phyloP scores from a whole-genome alignment of 352 stramenopile species.

The Phytophthora chlamydospora region DNA sequence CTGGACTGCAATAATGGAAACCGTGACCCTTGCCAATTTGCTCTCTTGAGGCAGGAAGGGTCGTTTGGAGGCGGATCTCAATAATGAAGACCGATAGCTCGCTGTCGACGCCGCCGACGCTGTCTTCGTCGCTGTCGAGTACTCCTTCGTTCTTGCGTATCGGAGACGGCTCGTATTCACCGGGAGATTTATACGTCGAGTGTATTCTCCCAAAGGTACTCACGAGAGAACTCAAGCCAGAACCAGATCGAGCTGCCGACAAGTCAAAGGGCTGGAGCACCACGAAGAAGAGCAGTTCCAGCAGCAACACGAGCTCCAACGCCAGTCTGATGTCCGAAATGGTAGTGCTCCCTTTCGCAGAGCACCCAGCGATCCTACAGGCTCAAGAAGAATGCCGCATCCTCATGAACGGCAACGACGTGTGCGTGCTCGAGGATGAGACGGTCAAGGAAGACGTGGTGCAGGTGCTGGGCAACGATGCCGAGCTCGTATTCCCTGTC shows the following conservation, averaged over 20 bases:
- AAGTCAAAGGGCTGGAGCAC: conserved; percentile 15
- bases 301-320: conserved; percentile 19
- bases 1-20: conserved; percentile 10
- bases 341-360: conserved; percentile 49
- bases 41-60: conserved; percentile 11
- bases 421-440: conserved; percentile 71
- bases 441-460: conserved; percentile 83
- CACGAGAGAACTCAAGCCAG: conserved; percentile 20
- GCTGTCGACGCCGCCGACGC: conserved; percentile 20
- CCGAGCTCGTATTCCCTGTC: conserved; percentile 70
- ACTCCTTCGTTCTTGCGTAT: conserved; percentile 55
- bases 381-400: conserved; percentile 67
- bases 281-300: conserved; percentile 23
- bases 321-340: conserved; percentile 24
- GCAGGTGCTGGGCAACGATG: conserved; percentile 69
- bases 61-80: conserved; percentile 2
- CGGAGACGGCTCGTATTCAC: conserved; percentile 56
- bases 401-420: conserved; percentile 71
- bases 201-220: conserved; percentile 56
- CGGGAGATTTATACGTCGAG: conserved; percentile 63
- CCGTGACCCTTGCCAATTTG: conserved; percentile 5
- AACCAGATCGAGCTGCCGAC: conserved; percentile 3
- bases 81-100: conserved; percentile 30
- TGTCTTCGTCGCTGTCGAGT: conserved; percentile 33
- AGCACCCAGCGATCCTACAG: conserved; percentile 55